A percentile compares a stretch with the other conserved stretches of the same genome.
These are phyloP conservation scores for Mesembryanthemum crystallinum DNA, from an alignment of 148 eudicot species.

Conservation along the genomic window DNA sequence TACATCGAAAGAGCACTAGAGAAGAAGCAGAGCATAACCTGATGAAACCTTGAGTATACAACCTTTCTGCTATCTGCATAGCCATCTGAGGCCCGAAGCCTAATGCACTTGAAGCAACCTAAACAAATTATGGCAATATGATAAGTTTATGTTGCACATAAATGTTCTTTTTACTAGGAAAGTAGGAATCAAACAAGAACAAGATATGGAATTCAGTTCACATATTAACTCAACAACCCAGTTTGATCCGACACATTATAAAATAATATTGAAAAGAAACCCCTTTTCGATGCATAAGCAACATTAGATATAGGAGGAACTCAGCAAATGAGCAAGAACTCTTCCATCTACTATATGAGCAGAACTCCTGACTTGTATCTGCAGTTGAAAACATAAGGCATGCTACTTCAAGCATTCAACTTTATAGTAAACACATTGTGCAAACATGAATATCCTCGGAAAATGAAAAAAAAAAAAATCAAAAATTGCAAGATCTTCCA, in stretches of 20 bases:
- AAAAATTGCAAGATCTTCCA: neutral
- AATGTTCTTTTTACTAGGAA: neutral
- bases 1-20: conserved; percentile 1
- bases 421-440: neutral
- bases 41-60: conserved; percentile 96
- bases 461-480: neutral
- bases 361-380: neutral
- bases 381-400: neutral
- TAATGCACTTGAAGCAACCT: conserved; percentile 96
- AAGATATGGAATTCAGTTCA: neutral
- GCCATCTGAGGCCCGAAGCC: conserved; percentile 90
- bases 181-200: conserved; percentile 5
- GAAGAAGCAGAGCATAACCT: conserved; percentile 43
- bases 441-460: conserved; percentile 10
- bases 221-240: neutral
- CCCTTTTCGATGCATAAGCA: neutral
- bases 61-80: conserved; percentile 93
- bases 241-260: no score
- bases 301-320: neutral
- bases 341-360: neutral
- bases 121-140: conserved; percentile 22
- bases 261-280: neutral
- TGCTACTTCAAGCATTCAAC: neutral
- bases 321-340: neutral
- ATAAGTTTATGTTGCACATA: conserved; percentile 12